phyloP scores from a whole-genome alignment of 352 stramenopile species.

The Phytopythium vexans region DNA sequence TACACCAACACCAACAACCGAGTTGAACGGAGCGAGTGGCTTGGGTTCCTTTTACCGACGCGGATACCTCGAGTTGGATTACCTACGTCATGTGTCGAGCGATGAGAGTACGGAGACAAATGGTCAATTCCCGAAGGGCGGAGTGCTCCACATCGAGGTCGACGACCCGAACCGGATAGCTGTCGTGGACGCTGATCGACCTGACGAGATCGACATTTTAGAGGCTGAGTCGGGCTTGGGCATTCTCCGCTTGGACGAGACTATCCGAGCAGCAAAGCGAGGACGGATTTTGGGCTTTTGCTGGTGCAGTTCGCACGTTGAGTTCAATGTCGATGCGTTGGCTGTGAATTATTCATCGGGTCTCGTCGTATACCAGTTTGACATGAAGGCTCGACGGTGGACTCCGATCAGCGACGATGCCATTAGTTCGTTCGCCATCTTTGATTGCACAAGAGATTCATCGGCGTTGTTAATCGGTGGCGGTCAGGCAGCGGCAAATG shows the following conservation, averaged over 20 bases:
- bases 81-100: background rate
- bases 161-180: constrained; percentile 83
- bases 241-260: constrained; percentile 71
- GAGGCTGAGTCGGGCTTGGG: constrained; percentile 80
- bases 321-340: constrained; percentile 82
- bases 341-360: constrained; percentile 65
- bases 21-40: too few species aligned
- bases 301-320: constrained; percentile 78
- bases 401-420: constrained; percentile 62
- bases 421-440: constrained; percentile 44
- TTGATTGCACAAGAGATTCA: constrained; percentile 81
- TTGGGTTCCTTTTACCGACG: constrained; percentile 34
- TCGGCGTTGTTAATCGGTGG: constrained; percentile 75
- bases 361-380: constrained; percentile 81
- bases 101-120: too few species aligned
- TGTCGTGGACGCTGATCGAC: constrained; percentile 45
- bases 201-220: constrained; percentile 60
- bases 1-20: too few species aligned
- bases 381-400: constrained; percentile 56
- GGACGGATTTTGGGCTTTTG: constrained; percentile 66
- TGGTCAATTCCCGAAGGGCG: constrained; percentile 3
- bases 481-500: constrained; percentile 23
- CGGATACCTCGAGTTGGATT: constrained; percentile 15
- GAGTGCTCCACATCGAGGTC: constrained; percentile 76
- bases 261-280: constrained; percentile 27